Evolutionary conservation across 345 rosid genomes (phyloP).

Genomic region (Pistacia atlantica): DNA sequence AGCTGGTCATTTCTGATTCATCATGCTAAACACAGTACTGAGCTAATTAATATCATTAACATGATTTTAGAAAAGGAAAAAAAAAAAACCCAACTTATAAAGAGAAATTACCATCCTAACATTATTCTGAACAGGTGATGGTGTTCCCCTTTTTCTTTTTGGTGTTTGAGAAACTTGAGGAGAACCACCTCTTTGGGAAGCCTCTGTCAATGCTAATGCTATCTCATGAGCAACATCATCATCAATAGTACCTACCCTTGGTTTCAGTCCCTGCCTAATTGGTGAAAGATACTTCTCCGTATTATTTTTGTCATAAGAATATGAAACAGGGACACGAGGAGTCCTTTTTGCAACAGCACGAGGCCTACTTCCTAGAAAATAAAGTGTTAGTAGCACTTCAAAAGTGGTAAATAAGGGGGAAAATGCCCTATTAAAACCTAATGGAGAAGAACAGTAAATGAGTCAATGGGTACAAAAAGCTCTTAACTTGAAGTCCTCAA

Average conservation of each 20-base stretch:
- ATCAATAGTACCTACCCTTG: conserved; percentile 50
- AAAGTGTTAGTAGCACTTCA: conserved; percentile 3
- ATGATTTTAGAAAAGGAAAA: not conserved
- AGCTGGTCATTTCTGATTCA: conserved; percentile 63
- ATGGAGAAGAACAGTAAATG: conserved; percentile 7
- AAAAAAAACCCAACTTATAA: conserved; percentile 17
- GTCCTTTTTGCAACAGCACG: conserved; percentile 91
- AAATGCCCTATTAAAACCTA: conserved; percentile 1
- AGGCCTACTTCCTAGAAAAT: conserved; percentile 55
- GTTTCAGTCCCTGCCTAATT: conserved; percentile 50
- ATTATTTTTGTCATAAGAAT: conserved; percentile 53
- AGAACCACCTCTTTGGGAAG: conserved; percentile 73
- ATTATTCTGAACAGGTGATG: conserved; percentile 48
- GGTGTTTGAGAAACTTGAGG: conserved; percentile 60
- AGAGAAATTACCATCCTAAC: conserved; percentile 53
- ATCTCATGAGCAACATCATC: conserved; percentile 83
- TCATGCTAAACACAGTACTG: conserved; percentile 45
- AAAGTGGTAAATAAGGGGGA: not conserved
- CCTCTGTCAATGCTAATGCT: conserved; percentile 74
- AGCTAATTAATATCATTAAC: conserved; percentile 28
- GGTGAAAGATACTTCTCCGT: conserved; percentile 58
- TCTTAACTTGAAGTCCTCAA: conserved; percentile 16
- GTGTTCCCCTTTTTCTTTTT: conserved; percentile 51
- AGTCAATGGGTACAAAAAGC: conserved; percentile 2
- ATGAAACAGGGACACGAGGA: conserved; percentile 75